A percentile compares a stretch with the other conserved stretches of the same genome.
Evolutionary conservation across 805 yeast species (phyloP).

Genomic region (Schwanniomyces vanrijiae): DNA sequence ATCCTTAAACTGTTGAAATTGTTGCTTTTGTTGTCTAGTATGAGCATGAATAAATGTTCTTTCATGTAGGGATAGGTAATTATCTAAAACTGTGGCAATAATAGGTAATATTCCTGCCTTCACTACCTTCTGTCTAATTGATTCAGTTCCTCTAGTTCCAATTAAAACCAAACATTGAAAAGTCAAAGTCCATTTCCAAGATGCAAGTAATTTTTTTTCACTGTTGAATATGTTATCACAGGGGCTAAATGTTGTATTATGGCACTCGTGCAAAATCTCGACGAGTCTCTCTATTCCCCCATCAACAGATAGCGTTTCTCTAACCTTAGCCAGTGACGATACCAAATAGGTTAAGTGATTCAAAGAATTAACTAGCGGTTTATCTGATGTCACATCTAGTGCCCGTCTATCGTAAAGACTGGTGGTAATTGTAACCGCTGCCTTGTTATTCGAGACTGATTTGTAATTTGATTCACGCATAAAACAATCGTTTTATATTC

Average conservation of each 20-base stretch:
- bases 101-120: conserved; percentile 91
- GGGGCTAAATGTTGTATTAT: conserved; percentile 32
- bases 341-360: conserved; percentile 88
- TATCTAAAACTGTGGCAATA: conserved; percentile 88
- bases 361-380: conserved; percentile 87
- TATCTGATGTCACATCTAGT: conserved; percentile 82
- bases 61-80: conserved; percentile 57
- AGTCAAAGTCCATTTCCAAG: conserved; percentile 97
- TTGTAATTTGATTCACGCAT: conserved; percentile 93
- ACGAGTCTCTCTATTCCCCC: conserved; percentile 92
- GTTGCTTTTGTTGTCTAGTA: conserved; percentile 11
- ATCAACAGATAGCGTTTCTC: conserved; percentile 85
- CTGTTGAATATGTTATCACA: conserved; percentile 32
- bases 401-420: conserved; percentile 91
- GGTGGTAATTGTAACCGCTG: conserved; percentile 89
- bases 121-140: conserved; percentile 80
- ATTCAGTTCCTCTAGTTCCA: conserved; percentile 91
- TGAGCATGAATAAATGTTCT: conserved; percentile 35
- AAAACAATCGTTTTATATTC: background rate
- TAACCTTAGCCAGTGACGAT: conserved; percentile 80
- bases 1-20: conserved; percentile 3
- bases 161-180: conserved; percentile 89
- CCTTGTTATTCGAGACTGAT: conserved; percentile 75
- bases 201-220: conserved; percentile 57
- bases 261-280: conserved; percentile 81